Evolutionary conservation across 106 monocot genomes (phyloP).

Genomic region (Acorus gramineus): DNA sequence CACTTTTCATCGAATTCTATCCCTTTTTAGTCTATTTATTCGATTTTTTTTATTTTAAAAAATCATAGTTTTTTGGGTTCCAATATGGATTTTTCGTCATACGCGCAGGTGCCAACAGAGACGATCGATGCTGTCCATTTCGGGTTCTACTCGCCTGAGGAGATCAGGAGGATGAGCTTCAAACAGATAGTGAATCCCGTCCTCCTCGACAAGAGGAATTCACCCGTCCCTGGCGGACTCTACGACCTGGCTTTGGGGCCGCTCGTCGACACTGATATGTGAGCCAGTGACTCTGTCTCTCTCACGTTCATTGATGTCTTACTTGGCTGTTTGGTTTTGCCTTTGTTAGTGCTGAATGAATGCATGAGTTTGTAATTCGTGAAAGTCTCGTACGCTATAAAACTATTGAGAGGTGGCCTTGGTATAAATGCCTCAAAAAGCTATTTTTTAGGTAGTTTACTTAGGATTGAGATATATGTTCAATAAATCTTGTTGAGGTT

Average conservation of each 20-base stretch:
- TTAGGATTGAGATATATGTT: no score
- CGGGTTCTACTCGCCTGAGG: constrained; percentile 42
- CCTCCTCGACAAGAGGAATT: constrained; percentile 35
- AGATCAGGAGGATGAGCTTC: constrained; percentile 40
- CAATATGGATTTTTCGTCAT: not conserved
- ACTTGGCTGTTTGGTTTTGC: no score
- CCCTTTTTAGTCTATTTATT: no score
- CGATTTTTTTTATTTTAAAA: no score
- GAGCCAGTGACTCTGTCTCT: constrained; percentile 2
- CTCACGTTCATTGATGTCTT: not conserved
- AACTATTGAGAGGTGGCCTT: not conserved
- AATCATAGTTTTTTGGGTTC: no score
- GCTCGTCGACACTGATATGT: constrained; percentile 35
- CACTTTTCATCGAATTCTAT: no score
- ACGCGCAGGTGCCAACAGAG: constrained; percentile 40
- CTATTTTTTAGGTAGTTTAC: not conserved
- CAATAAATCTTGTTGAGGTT: no score
- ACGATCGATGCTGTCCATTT: constrained; percentile 36
- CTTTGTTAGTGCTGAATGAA: no score
- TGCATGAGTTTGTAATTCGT: no score
- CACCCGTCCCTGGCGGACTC: constrained; percentile 37
- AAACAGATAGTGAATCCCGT: constrained; percentile 42
- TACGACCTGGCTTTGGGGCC: constrained; percentile 56
- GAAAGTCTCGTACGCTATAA: not conserved
- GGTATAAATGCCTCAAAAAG: not conserved